Evolutionary conservation across 1,139 yeast genomes (phyloP), one percentile per base, ranked within the genome.

Genomic region (Saccharomyces hybrid): DNA sequence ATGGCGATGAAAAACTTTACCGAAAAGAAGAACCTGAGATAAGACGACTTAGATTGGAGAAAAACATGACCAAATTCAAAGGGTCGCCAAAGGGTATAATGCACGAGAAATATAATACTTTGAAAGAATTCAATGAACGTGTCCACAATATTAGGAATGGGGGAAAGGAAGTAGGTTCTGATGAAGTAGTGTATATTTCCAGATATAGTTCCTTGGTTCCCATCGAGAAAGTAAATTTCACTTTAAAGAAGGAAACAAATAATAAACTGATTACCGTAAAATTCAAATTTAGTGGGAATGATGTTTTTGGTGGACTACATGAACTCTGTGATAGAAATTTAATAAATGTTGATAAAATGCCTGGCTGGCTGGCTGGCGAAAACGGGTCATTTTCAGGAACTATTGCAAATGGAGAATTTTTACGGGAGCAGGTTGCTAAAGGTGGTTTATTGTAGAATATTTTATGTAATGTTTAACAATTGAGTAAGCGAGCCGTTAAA

Each of bases 321-420:
- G 84, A 86, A 61, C 73, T 88, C 41, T 81, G 90, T 13, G 82
- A 75, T 4, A 63, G 73, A 14, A 81, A 79, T 49, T 63, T 77
- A 0, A 65, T 84, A 2, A 78, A 86, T 61, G 80, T 87, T 0
- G 71, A 74, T 14, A 73, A 65, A 0, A 70, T 87, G 30, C 96
- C 96, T 0, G 77, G 80, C 20, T 88, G 91, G 91, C 67, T 88
- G 47, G 84, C 95, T 1, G 96, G 96, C 1, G 93, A 87, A 66
- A 85, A 83, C 60, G 87, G 84, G 0, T 66, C 58, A 1, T 62
- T 63, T 8, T 71, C 78, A 48, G 89, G 89, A 0, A 63, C 61
- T 0, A 73, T 83, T 5, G 69, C 63, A 49, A 72, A 81, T 61
- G 83, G 83, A 0, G 66, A 65, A 42, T 78, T 78, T 55, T 57